Evolutionary conservation across 352 stramenopile species (phyloP), one percentile per base, ranked within the genome.

Genomic region (Blastocystis sp.): DNA sequence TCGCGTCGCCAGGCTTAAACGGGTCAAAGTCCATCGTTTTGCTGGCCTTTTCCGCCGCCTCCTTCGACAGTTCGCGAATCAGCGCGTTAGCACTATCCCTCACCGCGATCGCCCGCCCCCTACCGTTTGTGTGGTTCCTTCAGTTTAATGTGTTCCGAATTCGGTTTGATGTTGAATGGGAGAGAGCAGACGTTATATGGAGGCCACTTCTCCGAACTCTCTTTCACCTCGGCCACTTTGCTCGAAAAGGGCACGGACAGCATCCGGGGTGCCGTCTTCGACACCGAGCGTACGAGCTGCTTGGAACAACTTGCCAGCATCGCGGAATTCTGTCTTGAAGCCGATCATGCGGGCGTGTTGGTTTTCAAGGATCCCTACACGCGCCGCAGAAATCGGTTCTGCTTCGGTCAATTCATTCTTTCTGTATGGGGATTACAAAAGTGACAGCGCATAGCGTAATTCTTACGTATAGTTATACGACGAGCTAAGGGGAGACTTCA

Each of bases 111-210:
- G 17, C 1, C 24, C 17, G 42, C 57, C 19, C 24, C 65, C 43
- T 11, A 84, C 74, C 74, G 54, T 48, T 84, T 84, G 54, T 84
- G 74, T 43, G 74, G 74, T 24, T 84, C 74, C 48, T 84, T 84
- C 74, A 84, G 74, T 48, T 84, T 84, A 63, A 84, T 84, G 38
- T 84, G 74, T 14, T 84, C 48, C 57, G 54, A 38, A 68, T 84
- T 84, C 57, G 74, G 74, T 63, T 84, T 84, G 54, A 84, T 84
- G 57, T 84, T 84, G 60, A 84, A 84, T 4, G 74, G 74, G 28
- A 84, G 74, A 45, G 74, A 84, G 60, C 74, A 84, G 48, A 84
- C 74, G 60, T 84, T 84, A 48, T 84, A 84, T 84, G 74, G 74
- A 69, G 74, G 74, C 74, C 74, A 84, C 48, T 84, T 84, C 74